Conservation (phyloP, 139 green algal species). For the Tetraselmis chui region DNA sequence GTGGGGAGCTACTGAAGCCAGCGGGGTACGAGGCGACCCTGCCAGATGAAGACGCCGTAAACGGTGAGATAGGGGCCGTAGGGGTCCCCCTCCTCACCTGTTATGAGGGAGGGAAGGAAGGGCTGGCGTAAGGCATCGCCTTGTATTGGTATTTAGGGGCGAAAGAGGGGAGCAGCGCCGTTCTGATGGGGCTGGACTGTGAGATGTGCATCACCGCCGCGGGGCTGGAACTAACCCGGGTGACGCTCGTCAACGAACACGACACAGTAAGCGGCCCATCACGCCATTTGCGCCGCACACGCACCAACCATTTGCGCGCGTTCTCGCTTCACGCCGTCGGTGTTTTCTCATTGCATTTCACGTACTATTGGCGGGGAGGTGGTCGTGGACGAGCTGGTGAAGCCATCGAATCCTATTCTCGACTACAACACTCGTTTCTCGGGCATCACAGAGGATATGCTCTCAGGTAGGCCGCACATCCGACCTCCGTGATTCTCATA, state of each 20-base stretch:
- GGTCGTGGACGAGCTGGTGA: slow-evolving; percentile 76
- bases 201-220: slow-evolving; percentile 74
- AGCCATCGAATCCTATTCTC: slow-evolving; percentile 67
- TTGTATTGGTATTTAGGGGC: not conserved
- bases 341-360: too few species aligned
- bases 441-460: slow-evolving; percentile 73
- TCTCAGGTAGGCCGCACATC: slow-evolving; percentile 25
- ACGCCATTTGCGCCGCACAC: not conserved
- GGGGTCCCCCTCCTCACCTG: slow-evolving; percentile 1
- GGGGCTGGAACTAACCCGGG: slow-evolving; percentile 66
- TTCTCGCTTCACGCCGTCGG: too few species aligned
- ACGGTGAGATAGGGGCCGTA: not conserved
- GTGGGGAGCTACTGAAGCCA: slow-evolving; percentile 2
- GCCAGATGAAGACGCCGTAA: not conserved
- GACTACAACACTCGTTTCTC: slow-evolving; percentile 85
- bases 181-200: slow-evolving; percentile 72
- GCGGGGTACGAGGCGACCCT: not conserved
- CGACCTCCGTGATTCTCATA: not conserved
- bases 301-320: too few species aligned
- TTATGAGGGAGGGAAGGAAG: not conserved
- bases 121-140: not conserved
- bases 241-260: slow-evolving; percentile 47
- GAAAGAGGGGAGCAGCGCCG: not conserved
- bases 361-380: slow-evolving; percentile 27
- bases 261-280: slow-evolving; percentile 21